A percentile compares a stretch with the other conserved stretches of the same genome.
phyloP scores from a whole-genome alignment of 2,329 filamentous ascomycete species.

The Nigrospora osmanthi region DNA sequence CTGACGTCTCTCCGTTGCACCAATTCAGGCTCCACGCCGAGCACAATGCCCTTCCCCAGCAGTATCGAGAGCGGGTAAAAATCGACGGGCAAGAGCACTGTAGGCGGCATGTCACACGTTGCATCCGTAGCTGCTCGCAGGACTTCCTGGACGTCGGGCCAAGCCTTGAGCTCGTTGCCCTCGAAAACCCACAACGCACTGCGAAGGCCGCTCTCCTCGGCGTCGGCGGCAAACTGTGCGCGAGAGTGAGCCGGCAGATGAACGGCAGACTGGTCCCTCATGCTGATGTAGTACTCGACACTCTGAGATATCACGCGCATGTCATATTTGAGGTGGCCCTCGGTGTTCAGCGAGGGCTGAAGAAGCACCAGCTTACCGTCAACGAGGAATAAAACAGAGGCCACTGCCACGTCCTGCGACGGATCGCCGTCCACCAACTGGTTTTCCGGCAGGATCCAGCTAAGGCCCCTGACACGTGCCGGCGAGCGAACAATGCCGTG shows the following conservation, averaged over 20 bases:
- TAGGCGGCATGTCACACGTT: slow-evolving; percentile 61
- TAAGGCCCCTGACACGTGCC: slow-evolving; percentile 83
- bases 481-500: slow-evolving; percentile 94
- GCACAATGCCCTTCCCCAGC: slow-evolving; percentile 79
- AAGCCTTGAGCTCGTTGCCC: slow-evolving; percentile 75
- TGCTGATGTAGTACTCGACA: slow-evolving; percentile 89
- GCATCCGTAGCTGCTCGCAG: slow-evolving; percentile 61
- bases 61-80: slow-evolving; percentile 90
- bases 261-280: slow-evolving; percentile 69
- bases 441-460: slow-evolving; percentile 89
- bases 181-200: slow-evolving; percentile 96
- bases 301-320: slow-evolving; percentile 96
- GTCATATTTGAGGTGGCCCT: slow-evolving; percentile 87
- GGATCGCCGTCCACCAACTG: slow-evolving; percentile 88
- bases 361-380: slow-evolving; percentile 93
- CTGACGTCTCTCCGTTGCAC: slow-evolving; percentile 87
- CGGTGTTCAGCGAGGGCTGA: slow-evolving; percentile 75
- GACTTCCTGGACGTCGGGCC: slow-evolving; percentile 83
- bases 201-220: slow-evolving; percentile 46
- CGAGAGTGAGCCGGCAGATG: slow-evolving; percentile 15
- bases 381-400: slow-evolving; percentile 91
- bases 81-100: slow-evolving; percentile 76
- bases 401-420: slow-evolving; percentile 88
- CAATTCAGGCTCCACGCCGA: slow-evolving; percentile 87
- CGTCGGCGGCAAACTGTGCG: slow-evolving; percentile 20